phyloP scores from a whole-genome alignment of 2,329 filamentous ascomycete species.

The Onygenales sp. region DNA sequence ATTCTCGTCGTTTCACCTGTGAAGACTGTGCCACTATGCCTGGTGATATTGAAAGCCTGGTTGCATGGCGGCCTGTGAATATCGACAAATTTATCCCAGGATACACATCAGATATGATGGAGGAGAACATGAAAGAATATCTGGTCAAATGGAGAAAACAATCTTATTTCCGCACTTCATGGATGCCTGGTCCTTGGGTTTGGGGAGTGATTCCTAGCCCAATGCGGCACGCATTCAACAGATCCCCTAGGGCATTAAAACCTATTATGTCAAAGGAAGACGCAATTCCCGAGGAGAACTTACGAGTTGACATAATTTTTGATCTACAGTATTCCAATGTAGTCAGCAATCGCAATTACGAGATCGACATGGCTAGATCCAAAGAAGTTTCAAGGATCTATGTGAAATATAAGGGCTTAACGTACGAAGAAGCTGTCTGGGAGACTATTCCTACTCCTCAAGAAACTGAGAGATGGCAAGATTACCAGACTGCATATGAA shows the following conservation, averaged over 20 bases:
- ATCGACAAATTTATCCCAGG: conserved; percentile 46
- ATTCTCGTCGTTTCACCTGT: conserved; percentile 68
- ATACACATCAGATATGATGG: conserved; percentile 45
- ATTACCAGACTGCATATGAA: conserved; percentile 74
- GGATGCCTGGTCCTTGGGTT: conserved; percentile 86
- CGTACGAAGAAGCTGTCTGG: conserved; percentile 88
- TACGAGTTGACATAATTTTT: conserved; percentile 83
- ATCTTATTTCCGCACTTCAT: conserved; percentile 73
- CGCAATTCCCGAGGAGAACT: conserved; percentile 77
- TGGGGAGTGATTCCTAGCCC: conserved; percentile 55
- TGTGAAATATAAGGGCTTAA: conserved; percentile 87
- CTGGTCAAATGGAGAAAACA: conserved; percentile 75
- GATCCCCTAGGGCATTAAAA: conserved; percentile 50
- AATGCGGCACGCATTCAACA: conserved; percentile 70
- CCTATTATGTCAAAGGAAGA: conserved; percentile 64
- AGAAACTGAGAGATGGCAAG: conserved; percentile 58
- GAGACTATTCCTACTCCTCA: conserved; percentile 62
- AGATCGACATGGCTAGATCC: conserved; percentile 62
- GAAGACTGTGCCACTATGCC: conserved; percentile 59
- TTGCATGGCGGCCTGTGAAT: conserved; percentile 75
- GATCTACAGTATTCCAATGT: conserved; percentile 61
- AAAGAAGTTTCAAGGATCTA: conserved; percentile 62
- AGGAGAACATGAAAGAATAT: conserved; percentile 79
- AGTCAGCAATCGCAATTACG: conserved; percentile 48
- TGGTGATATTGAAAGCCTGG: conserved; percentile 63